These are phyloP conservation scores for Sugiyamaella qingdaonensis DNA, from an alignment of 805 yeast species.

Conservation along the genomic window DNA sequence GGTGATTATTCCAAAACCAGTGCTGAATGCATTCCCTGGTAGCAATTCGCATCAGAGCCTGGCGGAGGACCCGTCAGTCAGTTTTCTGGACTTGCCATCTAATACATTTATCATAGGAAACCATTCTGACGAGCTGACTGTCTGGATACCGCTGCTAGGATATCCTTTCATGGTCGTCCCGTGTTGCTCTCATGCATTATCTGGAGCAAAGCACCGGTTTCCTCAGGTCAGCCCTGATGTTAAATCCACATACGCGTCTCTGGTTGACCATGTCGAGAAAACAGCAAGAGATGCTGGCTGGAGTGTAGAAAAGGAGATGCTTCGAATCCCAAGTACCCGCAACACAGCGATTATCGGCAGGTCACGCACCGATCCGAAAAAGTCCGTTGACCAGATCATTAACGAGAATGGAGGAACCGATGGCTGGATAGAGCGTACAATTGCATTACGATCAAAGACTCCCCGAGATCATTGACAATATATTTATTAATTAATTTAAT, in stretches of 20 bases:
- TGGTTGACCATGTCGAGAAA: constrained; percentile 79
- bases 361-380: constrained; percentile 32
- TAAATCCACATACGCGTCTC: constrained; percentile 72
- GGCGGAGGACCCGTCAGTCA: constrained; percentile 12
- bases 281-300: constrained; percentile 71
- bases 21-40: not conserved
- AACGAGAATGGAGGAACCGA: constrained; percentile 83
- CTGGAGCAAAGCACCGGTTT: constrained; percentile 71
- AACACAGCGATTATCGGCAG: constrained; percentile 85
- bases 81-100: constrained; percentile 34
- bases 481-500: not conserved
- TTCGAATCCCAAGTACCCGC: constrained; percentile 90
- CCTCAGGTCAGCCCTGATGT: constrained; percentile 33
- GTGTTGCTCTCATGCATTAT: constrained; percentile 85
- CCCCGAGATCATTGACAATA: constrained; percentile 62
- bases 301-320: constrained; percentile 78
- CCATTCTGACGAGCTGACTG: constrained; percentile 91
- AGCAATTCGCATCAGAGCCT: constrained; percentile 2
- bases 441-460: constrained; percentile 62
- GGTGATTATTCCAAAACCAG: constrained; percentile 66
- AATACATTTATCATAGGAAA: constrained; percentile 86
- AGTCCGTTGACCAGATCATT: constrained; percentile 53
- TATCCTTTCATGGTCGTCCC: constrained; percentile 86
- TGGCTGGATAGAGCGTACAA: constrained; percentile 81
- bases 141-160: constrained; percentile 86